Evolutionary conservation across 2,329 filamentous ascomycete genomes (phyloP).

Genomic region (Didymellaceae sp.): DNA sequence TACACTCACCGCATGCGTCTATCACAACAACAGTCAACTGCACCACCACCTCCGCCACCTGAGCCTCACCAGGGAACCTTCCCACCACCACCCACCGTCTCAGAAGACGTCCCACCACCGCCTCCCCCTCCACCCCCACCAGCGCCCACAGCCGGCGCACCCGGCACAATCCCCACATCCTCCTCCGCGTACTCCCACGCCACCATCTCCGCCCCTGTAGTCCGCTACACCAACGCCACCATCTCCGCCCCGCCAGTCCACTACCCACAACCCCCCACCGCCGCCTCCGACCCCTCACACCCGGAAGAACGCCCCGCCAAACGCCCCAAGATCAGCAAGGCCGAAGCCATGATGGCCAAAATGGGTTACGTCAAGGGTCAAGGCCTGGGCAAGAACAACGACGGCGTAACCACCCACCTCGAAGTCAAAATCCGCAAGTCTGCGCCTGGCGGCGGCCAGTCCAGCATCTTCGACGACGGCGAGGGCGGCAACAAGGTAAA

Average conservation of each 20-base stretch:
- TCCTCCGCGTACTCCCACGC: slow-evolving; percentile 45
- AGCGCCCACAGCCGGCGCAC: slow-evolving; percentile 56
- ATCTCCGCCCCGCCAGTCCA: slow-evolving; percentile 82
- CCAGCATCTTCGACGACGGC: slow-evolving; percentile 34
- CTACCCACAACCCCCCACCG: slow-evolving; percentile 57
- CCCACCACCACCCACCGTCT: slow-evolving; percentile 21
- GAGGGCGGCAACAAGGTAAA: slow-evolving; percentile 60
- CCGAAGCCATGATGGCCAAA: slow-evolving; percentile 86
- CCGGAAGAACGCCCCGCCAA: slow-evolving; percentile 48
- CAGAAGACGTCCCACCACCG: slow-evolving; percentile 22
- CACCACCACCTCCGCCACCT: slow-evolving; percentile 20
- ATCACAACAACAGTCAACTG: slow-evolving; percentile 18
- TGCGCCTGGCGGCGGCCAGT: slow-evolving; percentile 20
- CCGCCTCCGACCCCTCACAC: slow-evolving; percentile 22
- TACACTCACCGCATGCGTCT: slow-evolving; percentile 32
- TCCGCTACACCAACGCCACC: slow-evolving; percentile 71
- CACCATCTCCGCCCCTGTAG: slow-evolving; percentile 77
- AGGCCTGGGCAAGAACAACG: slow-evolving; percentile 81
- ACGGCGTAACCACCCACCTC: slow-evolving; percentile 84
- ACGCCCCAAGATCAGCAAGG: slow-evolving; percentile 52
- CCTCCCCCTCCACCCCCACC: slow-evolving; percentile 51
- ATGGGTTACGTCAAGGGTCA: slow-evolving; percentile 91
- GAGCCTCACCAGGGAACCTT: slow-evolving; percentile 8
- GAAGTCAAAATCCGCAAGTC: slow-evolving; percentile 61
- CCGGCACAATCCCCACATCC: slow-evolving; percentile 19